Percentiles rank a stretch among this genome's conserved stretches.
phyloP scores from a whole-genome alignment of 116 monocot genomes.

The Trichopus zeylanicus region DNA sequence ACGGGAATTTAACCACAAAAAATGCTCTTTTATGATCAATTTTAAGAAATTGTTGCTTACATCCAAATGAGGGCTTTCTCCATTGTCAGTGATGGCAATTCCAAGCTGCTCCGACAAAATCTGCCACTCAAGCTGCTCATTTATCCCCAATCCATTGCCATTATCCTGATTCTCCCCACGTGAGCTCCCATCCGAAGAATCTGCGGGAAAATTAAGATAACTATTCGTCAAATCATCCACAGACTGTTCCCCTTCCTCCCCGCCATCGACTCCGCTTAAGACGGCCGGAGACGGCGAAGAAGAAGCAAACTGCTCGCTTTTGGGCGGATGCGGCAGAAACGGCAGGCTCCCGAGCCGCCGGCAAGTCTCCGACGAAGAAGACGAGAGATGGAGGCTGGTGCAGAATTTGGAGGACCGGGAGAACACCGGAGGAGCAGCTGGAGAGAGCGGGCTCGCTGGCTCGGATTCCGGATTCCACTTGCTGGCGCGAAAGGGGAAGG shows the following conservation, averaged over 20 bases:
- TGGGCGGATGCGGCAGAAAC: constrained; percentile 61
- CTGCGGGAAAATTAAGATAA: constrained; percentile 50
- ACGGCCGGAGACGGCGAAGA: constrained; percentile 25
- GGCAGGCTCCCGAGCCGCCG: constrained; percentile 30
- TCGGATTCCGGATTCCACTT: too few species aligned
- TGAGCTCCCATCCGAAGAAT: constrained; percentile 41
- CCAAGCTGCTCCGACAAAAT: constrained; percentile 88
- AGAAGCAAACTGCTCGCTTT: constrained; percentile 34
- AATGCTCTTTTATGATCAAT: too few species aligned
- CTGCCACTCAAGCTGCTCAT: constrained; percentile 73
- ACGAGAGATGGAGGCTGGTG: constrained; percentile 49
- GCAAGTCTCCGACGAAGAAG: constrained; percentile 34
- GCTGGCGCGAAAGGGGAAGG: too few species aligned
- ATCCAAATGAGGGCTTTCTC: constrained; percentile 66
- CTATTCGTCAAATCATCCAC: constrained; percentile 28
- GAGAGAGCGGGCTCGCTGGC: too few species aligned
- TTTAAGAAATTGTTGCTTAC: too few species aligned
- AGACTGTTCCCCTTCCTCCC: constrained; percentile 18
- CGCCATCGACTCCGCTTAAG: constrained; percentile 18
- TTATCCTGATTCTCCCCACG: constrained; percentile 34
- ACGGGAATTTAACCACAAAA: too few species aligned
- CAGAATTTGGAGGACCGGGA: constrained; percentile 67
- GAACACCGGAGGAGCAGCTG: constrained; percentile 14
- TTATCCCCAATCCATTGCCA: constrained; percentile 16
- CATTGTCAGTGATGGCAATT: constrained; percentile 72